Base-by-base conservation (phyloP, 306 rosid species). In the Citrullus colocynthis region DNA sequence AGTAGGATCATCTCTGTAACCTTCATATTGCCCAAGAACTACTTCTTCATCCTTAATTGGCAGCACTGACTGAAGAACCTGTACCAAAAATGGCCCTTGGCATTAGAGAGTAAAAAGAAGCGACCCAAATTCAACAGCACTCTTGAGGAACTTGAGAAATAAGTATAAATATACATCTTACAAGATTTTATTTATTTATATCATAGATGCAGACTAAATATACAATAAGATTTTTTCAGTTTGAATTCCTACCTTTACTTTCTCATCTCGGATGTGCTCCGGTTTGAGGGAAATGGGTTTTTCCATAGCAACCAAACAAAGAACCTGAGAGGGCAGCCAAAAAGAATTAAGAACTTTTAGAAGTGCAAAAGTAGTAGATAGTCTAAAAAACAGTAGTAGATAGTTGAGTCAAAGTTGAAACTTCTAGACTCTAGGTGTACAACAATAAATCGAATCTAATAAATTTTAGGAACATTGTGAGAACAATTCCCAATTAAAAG, bases 231-330 rank as follows among this genome's bases (percentile, higher is more conserved):
- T 10, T 36, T 18, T 48, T 44, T 34, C 34, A 2, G 8, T 74
- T 74, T 4, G 66, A 44, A 54, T 70, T 62, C 54, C 74, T 79
- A 95, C 99, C 97, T 95, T 95, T 77, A 95, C 97, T 95, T 95
- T 95, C 88, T 92, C 99, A 55, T 95, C 99, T 44, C 99, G 91
- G 76, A 95, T 91, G 77, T 95, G 85, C 90, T 95, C 99, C 14
- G 99, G 97, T 79, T 80, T 95, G 79, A 92, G 90, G 82, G 99
- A 92, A 85, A 95, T 45, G 17, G 99, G 99, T 78, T 89, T 95
- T 83, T 95, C 99, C 99, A 95, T 95, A 37, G 99, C 97, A 81
- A 95, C 86, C 86, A 95, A 84, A 85, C 99, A 95, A 73, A 95
- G 88, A 80, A 92, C 89, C 99, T 95, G 91, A 64, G 75, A 69